Evolutionary conservation across 1,139 yeast genomes (phyloP).

Genomic region (Meyerozyma athensensis): DNA sequence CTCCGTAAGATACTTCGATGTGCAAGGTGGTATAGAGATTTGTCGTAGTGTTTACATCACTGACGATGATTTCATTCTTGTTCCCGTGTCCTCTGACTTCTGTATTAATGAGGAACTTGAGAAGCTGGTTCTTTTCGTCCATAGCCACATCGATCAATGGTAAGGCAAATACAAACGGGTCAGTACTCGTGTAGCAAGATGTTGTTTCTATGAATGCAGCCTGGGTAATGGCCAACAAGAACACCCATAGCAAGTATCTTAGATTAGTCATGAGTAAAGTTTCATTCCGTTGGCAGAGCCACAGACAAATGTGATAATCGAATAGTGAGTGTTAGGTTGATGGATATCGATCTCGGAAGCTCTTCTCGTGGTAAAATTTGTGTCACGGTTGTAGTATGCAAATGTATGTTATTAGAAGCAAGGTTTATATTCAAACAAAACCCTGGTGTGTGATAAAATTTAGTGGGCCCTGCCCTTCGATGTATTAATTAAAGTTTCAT

Average conservation of each 20-base stretch:
- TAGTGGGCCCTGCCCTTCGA: too few species aligned
- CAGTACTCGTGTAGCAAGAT: conserved; percentile 8
- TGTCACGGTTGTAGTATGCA: too few species aligned
- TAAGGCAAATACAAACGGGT: conserved; percentile 19
- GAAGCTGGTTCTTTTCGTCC: conserved; percentile 26
- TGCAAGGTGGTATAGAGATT: conserved; percentile 47
- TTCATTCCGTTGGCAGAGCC: too few species aligned
- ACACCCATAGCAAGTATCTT: not conserved
- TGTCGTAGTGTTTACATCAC: conserved; percentile 41
- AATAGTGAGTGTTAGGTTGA: too few species aligned
- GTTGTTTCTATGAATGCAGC: conserved; percentile 15
- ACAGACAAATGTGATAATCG: too few species aligned
- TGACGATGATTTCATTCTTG: conserved; percentile 16
- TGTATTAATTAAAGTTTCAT: too few species aligned
- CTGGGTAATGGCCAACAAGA: not conserved
- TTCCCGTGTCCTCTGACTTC: conserved; percentile 18
- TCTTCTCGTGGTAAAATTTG: too few species aligned
- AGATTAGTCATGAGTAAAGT: not conserved
- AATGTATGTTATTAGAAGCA: too few species aligned
- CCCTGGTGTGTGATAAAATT: too few species aligned
- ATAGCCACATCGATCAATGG: conserved; percentile 41
- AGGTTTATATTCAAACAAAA: too few species aligned
- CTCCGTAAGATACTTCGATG: conserved; percentile 42
- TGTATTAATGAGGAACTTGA: conserved; percentile 38
- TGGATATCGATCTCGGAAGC: too few species aligned